A percentile compares a stretch with the other conserved stretches of the same genome.
Evolutionary conservation across 2,329 filamentous ascomycete species (phyloP).

Genomic region (Colletotrichum tabaci): DNA sequence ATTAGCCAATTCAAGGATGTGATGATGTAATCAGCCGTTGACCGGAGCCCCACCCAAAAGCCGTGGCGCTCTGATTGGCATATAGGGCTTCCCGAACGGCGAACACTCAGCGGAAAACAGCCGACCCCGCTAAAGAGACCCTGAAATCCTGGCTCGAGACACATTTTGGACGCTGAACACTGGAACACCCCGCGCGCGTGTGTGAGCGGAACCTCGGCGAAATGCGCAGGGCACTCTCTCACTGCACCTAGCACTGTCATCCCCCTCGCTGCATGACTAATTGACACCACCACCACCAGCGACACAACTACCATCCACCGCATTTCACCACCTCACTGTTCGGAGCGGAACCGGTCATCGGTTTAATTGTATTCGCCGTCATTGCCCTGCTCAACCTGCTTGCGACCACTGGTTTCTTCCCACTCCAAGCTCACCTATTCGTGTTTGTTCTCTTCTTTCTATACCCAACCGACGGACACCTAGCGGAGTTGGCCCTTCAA

Average conservation of each 20-base stretch:
- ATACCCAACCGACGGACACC: background rate
- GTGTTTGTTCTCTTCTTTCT: background rate
- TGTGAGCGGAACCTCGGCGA: constrained; percentile 40
- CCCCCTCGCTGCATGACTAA: constrained; percentile 38
- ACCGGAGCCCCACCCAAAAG: too few species aligned
- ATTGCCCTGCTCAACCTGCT: background rate
- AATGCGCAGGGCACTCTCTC: background rate
- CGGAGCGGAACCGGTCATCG: constrained; percentile 38
- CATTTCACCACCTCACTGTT: constrained; percentile 28
- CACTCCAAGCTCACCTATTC: too few species aligned
- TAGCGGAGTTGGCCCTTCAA: constrained; percentile 10
- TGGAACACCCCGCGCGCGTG: constrained; percentile 23
- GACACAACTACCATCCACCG: background rate
- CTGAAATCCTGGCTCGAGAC: constrained; percentile 30
- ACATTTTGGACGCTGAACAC: background rate
- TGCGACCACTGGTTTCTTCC: background rate
- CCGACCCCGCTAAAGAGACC: constrained; percentile 37
- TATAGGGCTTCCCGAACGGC: background rate
- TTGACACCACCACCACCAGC: constrained; percentile 14
- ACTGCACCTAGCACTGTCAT: constrained; percentile 19
- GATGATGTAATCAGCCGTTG: constrained; percentile 37
- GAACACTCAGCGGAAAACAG: constrained; percentile 14
- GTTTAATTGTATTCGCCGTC: constrained; percentile 24
- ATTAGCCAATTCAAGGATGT: constrained; percentile 34
- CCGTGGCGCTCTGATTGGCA: too few species aligned